phyloP scores from a whole-genome alignment of 2,329 filamentous ascomycete genomes.

The Peltaster fructicola region DNA sequence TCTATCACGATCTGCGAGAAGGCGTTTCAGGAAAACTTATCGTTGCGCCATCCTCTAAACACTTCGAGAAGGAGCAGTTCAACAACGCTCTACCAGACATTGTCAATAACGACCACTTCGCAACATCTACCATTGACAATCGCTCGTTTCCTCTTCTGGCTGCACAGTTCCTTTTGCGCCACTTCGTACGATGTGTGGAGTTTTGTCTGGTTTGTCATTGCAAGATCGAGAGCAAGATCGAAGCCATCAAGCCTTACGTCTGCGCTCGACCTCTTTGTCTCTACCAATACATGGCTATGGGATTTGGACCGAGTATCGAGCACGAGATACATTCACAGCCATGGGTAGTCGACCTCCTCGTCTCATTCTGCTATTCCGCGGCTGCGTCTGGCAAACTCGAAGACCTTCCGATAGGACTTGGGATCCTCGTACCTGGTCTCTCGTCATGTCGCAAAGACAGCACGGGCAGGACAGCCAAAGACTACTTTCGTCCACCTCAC shows the following conservation, averaged over 20 bases:
- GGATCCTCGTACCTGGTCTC: slow-evolving; percentile 32
- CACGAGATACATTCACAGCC: slow-evolving; percentile 67
- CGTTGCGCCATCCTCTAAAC: slow-evolving; percentile 20
- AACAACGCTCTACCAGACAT: slow-evolving; percentile 25
- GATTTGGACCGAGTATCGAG: slow-evolving; percentile 70
- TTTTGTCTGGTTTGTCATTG: slow-evolving; percentile 77
- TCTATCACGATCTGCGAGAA: slow-evolving; percentile 31
- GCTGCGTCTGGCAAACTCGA: slow-evolving; percentile 27
- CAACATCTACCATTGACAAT: no score
- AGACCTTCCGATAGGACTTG: slow-evolving; percentile 40
- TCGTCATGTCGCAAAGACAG: no score
- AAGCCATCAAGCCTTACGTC: slow-evolving; percentile 56
- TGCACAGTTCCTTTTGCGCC: slow-evolving; percentile 61
- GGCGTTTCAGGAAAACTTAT: slow-evolving; percentile 7
- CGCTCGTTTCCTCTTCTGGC: slow-evolving; percentile 37
- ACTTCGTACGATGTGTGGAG: slow-evolving; percentile 64
- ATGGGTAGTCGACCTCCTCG: slow-evolving; percentile 64
- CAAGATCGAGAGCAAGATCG: slow-evolving; percentile 44
- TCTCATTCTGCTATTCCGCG: slow-evolving; percentile 62
- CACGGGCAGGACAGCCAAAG: no score
- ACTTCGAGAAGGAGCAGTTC: slow-evolving; percentile 17
- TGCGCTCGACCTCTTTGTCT: slow-evolving; percentile 60
- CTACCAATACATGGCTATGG: slow-evolving; percentile 76
- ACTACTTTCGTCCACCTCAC: no score
- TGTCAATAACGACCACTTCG: slow-evolving; percentile 34